These are phyloP conservation scores for Lactifluus rugatus DNA, from an alignment of 768 basidiomycete species.

Conservation along the genomic window DNA sequence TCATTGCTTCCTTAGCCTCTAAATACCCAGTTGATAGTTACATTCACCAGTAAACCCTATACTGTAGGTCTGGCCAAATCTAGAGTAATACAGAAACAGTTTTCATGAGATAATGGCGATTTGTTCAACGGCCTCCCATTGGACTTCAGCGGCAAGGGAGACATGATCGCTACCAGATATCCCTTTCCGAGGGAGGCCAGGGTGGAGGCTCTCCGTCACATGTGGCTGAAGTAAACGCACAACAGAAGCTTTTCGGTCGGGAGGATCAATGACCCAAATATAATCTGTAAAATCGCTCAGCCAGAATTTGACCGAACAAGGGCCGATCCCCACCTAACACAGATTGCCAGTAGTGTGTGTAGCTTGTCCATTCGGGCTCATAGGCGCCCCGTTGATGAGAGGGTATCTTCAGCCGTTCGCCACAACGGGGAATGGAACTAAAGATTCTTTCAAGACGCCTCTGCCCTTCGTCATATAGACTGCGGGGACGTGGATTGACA, in stretches of 20 bases:
- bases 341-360: constrained; percentile 78
- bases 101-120: not conserved
- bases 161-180: constrained; percentile 85
- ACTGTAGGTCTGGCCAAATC: not conserved
- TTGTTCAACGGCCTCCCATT: constrained; percentile 17
- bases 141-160: constrained; percentile 61
- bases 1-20: constrained; percentile 1
- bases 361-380: constrained; percentile 85
- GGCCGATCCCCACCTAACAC: constrained; percentile 49
- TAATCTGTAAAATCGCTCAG: constrained; percentile 51
- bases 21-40: constrained; percentile 13
- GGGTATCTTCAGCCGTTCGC: constrained; percentile 35
- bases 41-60: not conserved
- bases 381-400: constrained; percentile 40
- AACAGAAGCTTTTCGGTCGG: constrained; percentile 29
- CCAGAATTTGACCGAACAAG: not conserved
- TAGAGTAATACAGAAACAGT: not conserved
- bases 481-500: constrained; percentile 35
- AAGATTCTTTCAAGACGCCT: constrained; percentile 3
- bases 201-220: constrained; percentile 43
- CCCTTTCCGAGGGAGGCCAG: constrained; percentile 70
- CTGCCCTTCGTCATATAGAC: constrained; percentile 58
- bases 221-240: constrained; percentile 55
- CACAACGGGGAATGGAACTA: constrained; percentile 31
- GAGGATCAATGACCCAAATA: constrained; percentile 63